These are phyloP conservation scores for Luzula sylvatica DNA, from an alignment of 176 grass and related monocot genomes.

Conservation along the genomic window DNA sequence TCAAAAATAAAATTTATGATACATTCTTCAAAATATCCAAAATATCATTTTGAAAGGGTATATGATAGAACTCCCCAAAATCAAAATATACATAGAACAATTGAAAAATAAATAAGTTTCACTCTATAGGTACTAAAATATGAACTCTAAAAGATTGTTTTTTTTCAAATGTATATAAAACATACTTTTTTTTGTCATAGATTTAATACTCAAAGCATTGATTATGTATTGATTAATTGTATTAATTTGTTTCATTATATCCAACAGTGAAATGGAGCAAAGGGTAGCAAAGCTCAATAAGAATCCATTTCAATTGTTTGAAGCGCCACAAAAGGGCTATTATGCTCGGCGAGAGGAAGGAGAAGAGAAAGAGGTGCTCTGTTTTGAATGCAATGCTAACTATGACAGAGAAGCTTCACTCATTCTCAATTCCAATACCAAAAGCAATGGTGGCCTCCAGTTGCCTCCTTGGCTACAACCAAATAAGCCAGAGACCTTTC, in stretches of 20 bases:
- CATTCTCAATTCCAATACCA: slow-evolving; percentile 22
- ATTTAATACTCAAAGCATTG: neutral
- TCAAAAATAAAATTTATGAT: too few species aligned
- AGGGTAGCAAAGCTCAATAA: slow-evolving; percentile 23
- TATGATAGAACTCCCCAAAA: too few species aligned
- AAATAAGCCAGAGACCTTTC: slow-evolving; percentile 13
- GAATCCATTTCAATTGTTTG: slow-evolving; percentile 27
- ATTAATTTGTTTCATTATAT: slow-evolving; percentile 9
- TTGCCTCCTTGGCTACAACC: slow-evolving; percentile 46
- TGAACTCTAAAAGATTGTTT: too few species aligned
- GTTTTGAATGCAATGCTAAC: slow-evolving; percentile 54
- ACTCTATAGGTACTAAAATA: too few species aligned
- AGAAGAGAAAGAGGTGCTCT: slow-evolving; percentile 50
- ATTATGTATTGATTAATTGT: slow-evolving; percentile 4
- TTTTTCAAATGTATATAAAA: too few species aligned
- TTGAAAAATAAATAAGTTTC: too few species aligned
- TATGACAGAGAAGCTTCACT: slow-evolving; percentile 69
- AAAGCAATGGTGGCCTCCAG: slow-evolving; percentile 16
- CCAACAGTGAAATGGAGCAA: slow-evolving; percentile 27
- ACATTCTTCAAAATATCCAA: too few species aligned
- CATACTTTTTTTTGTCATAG: too few species aligned
- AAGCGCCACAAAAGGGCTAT: slow-evolving; percentile 8
- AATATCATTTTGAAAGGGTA: too few species aligned
- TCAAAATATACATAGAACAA: too few species aligned
- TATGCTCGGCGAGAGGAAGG: slow-evolving; percentile 20